Percentiles rank a stretch among this genome's conserved stretches.
Evolutionary conservation across 2,329 filamentous ascomycete genomes (phyloP).

Genomic region (Beauveria sp.): DNA sequence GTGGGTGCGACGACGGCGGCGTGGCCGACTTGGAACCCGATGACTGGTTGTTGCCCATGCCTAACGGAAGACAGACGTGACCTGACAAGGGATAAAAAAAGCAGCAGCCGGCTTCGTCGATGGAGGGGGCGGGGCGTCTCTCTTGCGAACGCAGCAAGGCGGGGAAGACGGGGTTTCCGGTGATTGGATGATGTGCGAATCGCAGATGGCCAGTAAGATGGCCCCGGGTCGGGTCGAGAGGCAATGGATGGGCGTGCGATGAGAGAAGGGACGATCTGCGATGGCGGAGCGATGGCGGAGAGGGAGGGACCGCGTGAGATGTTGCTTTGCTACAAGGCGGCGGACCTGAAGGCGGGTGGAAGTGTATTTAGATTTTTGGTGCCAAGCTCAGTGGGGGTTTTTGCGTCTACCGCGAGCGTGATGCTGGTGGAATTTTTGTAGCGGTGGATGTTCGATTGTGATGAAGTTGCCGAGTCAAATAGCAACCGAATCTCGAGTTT

Average conservation of each 20-base stretch:
- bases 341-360: background rate
- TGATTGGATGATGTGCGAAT: background rate
- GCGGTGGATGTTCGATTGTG: background rate
- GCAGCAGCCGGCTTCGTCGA: background rate
- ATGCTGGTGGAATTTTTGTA: background rate
- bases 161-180: slow-evolving; percentile 4
- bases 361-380: background rate
- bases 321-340: background rate
- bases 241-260: background rate
- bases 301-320: background rate
- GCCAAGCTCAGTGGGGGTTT: background rate
- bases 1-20: slow-evolving; percentile 15
- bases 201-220: background rate
- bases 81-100: background rate
- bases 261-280: background rate
- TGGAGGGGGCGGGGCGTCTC: slow-evolving; percentile 1
- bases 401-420: background rate
- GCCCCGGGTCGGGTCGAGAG: background rate
- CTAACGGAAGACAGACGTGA: background rate
- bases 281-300: background rate
- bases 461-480: too few relatives aligned
- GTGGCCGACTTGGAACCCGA: slow-evolving; percentile 29
- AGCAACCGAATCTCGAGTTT: too few relatives aligned
- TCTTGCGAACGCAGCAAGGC: background rate
- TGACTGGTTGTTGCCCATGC: slow-evolving; percentile 32